Evolutionary conservation across 371 early-diverging fungal species (phyloP).

Genomic region (Polyrhizophydium stewartii): DNA sequence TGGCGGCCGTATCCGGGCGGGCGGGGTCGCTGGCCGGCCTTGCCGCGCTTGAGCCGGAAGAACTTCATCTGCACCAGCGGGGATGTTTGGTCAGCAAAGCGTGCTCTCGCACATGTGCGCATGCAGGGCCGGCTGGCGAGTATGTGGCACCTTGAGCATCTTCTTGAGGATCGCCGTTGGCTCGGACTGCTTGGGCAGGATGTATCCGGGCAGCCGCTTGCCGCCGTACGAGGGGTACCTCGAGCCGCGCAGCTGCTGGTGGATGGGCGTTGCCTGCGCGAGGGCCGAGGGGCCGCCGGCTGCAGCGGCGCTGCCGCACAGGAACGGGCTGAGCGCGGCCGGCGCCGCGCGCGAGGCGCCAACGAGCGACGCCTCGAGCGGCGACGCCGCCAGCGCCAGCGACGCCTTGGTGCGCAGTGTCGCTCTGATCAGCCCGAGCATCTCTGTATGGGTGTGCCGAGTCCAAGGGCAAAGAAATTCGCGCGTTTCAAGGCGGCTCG

Average conservation of each 20-base stretch:
- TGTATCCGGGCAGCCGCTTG: slow-evolving; percentile 32
- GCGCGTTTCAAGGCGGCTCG: too few relatives aligned
- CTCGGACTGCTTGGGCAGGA: slow-evolving; percentile 31
- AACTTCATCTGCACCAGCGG: slow-evolving; percentile 39
- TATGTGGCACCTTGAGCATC: slow-evolving; percentile 28
- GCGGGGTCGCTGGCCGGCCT: slow-evolving; percentile 31
- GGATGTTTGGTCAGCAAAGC: neutral
- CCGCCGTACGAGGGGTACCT: slow-evolving; percentile 12
- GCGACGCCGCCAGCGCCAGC: neutral
- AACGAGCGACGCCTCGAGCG: neutral
- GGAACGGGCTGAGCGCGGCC: neutral
- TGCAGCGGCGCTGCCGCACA: neutral
- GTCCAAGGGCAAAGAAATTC: too few relatives aligned
- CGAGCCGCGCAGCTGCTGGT: slow-evolving; percentile 4
- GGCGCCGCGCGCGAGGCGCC: neutral
- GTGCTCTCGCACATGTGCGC: neutral
- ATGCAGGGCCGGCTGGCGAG: neutral
- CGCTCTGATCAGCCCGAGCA: too few relatives aligned
- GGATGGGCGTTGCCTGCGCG: too few relatives aligned
- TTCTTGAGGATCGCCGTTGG: slow-evolving; percentile 26
- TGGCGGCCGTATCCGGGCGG: slow-evolving; percentile 36
- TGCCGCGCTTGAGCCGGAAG: slow-evolving; percentile 33
- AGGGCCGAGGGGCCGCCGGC: neutral
- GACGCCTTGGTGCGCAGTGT: neutral
- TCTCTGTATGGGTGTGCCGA: too few relatives aligned